Conservation (phyloP, 176 grass and related monocot genomes). For the Alopecurus myosuroides region DNA sequence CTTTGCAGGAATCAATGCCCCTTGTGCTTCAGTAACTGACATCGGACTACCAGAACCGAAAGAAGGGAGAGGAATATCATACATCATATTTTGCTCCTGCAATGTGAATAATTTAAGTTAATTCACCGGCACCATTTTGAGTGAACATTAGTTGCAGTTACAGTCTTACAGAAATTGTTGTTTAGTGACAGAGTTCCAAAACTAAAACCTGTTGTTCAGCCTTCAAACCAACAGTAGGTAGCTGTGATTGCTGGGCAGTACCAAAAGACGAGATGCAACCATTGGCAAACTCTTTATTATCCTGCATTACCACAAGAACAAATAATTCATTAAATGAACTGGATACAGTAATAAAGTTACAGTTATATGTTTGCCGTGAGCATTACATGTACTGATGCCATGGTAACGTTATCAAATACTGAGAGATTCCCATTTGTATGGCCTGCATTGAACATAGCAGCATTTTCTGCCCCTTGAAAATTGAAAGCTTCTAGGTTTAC, state of each 20-base stretch:
- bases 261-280: conserved; percentile 24
- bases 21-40: conserved; percentile 31
- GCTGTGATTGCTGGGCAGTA: conserved; percentile 10
- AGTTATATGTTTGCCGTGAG: background rate
- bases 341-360: background rate
- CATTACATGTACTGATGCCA: conserved; percentile 41
- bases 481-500: conserved; percentile 34
- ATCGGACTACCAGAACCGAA: conserved; percentile 33
- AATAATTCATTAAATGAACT: conserved; percentile 1
- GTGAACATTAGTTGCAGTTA: background rate
- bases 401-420: conserved; percentile 27
- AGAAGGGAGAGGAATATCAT: conserved; percentile 33
- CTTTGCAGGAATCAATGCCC: conserved; percentile 30
- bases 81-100: conserved; percentile 50
- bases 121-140: conserved; percentile 8
- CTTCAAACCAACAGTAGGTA: conserved; percentile 33
- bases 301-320: conserved; percentile 29
- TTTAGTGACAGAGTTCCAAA: conserved; percentile 5
- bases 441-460: conserved; percentile 27
- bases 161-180: background rate
- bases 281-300: conserved; percentile 37
- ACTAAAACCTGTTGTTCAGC: conserved; percentile 36
- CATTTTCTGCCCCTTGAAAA: conserved; percentile 32
- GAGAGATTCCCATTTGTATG: conserved; percentile 22
- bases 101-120: conserved; percentile 1